These are phyloP conservation scores for Lotus japonicus DNA, from an alignment of 306 rosid genomes.

Conservation along the genomic window DNA sequence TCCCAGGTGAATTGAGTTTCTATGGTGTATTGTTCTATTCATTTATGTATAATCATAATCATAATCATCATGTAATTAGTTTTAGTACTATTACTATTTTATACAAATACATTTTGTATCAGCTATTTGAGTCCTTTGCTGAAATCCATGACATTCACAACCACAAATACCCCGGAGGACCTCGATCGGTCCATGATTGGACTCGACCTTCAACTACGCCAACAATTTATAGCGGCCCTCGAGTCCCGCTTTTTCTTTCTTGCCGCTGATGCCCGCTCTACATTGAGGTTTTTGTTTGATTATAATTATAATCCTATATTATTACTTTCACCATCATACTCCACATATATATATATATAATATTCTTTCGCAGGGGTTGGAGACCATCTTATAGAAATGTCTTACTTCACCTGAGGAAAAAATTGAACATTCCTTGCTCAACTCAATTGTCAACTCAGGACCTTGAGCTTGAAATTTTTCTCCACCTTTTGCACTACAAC, in stretches of 20 bases:
- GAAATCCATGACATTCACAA: slow-evolving; percentile 56
- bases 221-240: slow-evolving; percentile 52
- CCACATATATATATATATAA: not conserved
- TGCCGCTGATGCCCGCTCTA: slow-evolving; percentile 89
- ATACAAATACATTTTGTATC: slow-evolving; percentile 2
- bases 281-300: slow-evolving; percentile 46
- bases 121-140: slow-evolving; percentile 94
- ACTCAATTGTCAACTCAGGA: slow-evolving; percentile 66
- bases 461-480: slow-evolving; percentile 92
- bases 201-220: slow-evolving; percentile 67
- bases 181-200: slow-evolving; percentile 62
- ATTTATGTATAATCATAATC: too few species aligned
- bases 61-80: too few species aligned
- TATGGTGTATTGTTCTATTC: too few species aligned
- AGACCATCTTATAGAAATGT: slow-evolving; percentile 91
- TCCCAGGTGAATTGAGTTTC: slow-evolving; percentile 41
- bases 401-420: slow-evolving; percentile 69
- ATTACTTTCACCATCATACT: not conserved
- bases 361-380: slow-evolving; percentile 64
- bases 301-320: not conserved
- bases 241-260: slow-evolving; percentile 89
- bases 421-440: slow-evolving; percentile 67
- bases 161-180: slow-evolving; percentile 17
- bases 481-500: slow-evolving; percentile 61
- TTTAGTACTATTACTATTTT: too few species aligned